Evolutionary conservation across 2,329 filamentous ascomycete genomes (phyloP), one percentile per base, ranked within the genome.

Genomic region (Fusarium dimerum): DNA sequence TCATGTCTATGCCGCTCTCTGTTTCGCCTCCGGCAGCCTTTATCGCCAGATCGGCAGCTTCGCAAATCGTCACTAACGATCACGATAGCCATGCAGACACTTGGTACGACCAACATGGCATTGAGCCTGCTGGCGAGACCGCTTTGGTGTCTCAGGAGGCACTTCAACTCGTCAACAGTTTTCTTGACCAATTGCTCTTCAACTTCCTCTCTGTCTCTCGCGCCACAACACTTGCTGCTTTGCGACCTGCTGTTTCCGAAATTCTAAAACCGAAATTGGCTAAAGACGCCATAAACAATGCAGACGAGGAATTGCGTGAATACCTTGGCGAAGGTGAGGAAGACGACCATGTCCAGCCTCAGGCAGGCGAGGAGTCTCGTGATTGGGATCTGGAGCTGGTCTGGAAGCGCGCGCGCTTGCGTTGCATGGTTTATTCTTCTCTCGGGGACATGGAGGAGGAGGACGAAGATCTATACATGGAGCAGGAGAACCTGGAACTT

Each of bases 341-440:
- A 44, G 91, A 94, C 38, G 87, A 91, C 39, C 75, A 85, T 30
- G 73, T 77, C 6, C 78, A 80, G 13, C 76, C 83, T n/a, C 73
- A 82, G 42, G 78, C 80, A 20, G 73, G 74, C 42, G 74, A 77
- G 32, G 47, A 58, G 13, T 72, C 75, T 11, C 78, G 79, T 2
- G 84, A 88, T 61, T 97, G 93, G 84, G 92, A 97, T 68, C 76
- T 96, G n/a, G 90, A 97, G 68, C 80, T 92, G 50, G 87, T 92
- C 16, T 99, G 94, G 92, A 97, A 95, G 76, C 84, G 94, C 61
- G 94, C 92, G 0, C 85, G 94, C 49, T 76, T 99, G 64, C 85
- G 94, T 55, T 96, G 94, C 71, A 99, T 99, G 94, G 93, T 99
- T 18, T 97, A 97, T 70, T 97, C 92, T 9, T 92, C 94, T 9